Evolutionary conservation across 768 basidiomycete genomes (phyloP), one percentile per base, ranked within the genome.

Genomic region (Russula ochroleuca): DNA sequence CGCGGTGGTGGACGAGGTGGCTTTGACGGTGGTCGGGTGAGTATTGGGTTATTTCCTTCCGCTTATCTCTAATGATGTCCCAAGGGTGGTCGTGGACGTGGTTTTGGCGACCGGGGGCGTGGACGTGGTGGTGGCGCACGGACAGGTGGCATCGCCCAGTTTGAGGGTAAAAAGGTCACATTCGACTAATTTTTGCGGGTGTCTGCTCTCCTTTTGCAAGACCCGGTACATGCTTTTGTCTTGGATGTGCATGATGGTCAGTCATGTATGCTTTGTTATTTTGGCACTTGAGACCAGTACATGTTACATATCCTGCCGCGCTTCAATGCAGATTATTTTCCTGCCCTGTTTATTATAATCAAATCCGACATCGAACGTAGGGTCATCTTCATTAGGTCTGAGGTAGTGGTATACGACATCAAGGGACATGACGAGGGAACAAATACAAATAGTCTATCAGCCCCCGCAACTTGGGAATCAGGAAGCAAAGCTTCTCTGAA

Each of bases 151-250:
- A 84, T 88, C 71, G 75, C 83, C 53, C 70, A 80, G 28, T 82
- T 80, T 60, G 84, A 84, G 69, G 90, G 90, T 71, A 88, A 78
- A 79, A 88, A 86, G 75, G 84, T 75, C 54, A 85, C 82, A 14
- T 89, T 90, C 67, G 69, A 73, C 23, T 59, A 31, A 58, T 62
- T 23, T 14, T 25, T 47, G 31, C 23, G 38, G 49, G n/a, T 7
- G 25, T 48, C n/a, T 49, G 17, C n/a, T 25, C 35, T 59, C 19
- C 40, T 15, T 51, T 45, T 41, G 19, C 33, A 31, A 31, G 45
- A 14, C 41, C 23, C 48, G 37, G 28, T 47, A 58, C 52, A 33
- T 33, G 41, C 52, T 55, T 49, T 48, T 37, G 25, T 41, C 58
- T 28, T 48, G n/a, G 52, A 37, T 33, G 38, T 64, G n/a, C 58